A percentile compares a stretch with the other conserved stretches of the same genome.
These are phyloP conservation scores for Globisporangium megalacanthum DNA, from an alignment of 352 stramenopile species.

Conservation along the genomic window DNA sequence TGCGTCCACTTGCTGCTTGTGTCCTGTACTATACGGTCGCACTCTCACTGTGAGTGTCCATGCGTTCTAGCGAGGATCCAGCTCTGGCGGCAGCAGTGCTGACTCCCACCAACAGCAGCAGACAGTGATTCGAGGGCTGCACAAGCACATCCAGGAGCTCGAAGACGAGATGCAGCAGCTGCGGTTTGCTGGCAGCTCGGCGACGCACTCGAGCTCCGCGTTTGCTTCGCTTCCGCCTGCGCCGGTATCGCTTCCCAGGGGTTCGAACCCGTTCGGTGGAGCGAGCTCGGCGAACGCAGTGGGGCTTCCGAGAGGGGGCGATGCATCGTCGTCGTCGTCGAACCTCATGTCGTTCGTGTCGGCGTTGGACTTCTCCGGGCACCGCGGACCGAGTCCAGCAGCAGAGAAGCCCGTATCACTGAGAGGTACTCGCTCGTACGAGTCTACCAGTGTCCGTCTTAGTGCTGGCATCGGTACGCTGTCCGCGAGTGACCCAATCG, in stretches of 20 bases:
- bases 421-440: conserved; percentile 13
- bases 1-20: neutral
- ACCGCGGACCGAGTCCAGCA: neutral
- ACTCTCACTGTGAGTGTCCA: no score
- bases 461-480: neutral
- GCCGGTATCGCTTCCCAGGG: neutral
- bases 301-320: neutral
- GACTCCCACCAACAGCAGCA: conserved; percentile 6
- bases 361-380: conserved; percentile 5
- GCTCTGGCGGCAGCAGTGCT: neutral
- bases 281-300: neutral
- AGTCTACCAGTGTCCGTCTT: neutral
- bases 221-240: conserved; percentile 3
- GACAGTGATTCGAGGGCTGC: conserved; percentile 9
- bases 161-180: conserved; percentile 17
- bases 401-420: conserved; percentile 15
- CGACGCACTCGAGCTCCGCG: neutral
- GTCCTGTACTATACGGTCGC: neutral
- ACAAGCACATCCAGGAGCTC: conserved; percentile 23
- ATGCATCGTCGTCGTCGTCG: neutral
- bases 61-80: neutral
- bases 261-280: neutral
- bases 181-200: neutral
- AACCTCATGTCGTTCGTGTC: conserved; percentile 4
- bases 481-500: neutral